Base-by-base conservation (phyloP, 108 stramenopile species). In the Conticribra guillardii region DNA sequence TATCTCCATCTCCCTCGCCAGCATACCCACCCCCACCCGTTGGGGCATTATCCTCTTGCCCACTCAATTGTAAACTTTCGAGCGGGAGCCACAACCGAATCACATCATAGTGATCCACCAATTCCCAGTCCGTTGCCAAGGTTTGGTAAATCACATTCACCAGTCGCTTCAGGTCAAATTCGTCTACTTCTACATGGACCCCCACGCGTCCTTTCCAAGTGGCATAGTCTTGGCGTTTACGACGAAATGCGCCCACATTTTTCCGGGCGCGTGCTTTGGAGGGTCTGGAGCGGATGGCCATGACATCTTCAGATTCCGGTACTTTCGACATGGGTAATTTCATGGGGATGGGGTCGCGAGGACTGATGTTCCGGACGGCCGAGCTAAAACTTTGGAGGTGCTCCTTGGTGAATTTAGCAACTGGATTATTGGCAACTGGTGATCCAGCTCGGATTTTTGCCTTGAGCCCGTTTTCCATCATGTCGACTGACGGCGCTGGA, bases 151-250 rank as follows among this genome's bases (percentile, higher is more conserved):
- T 74, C 22, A 61, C 61, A 34, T 78, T 65, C 18, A 73, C 62
- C 24, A 83, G 23, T 41, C 69, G 59, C 32, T 83, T 73, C 9
- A 83, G 57, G 26, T 83, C 73, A 54, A 83, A 47, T 15, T 80
- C 82, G 28, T 83, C 82, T 26, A 61, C 60, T 24, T 69, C 68
- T 15, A 83, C 73, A 31, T 79, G 78, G 22, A 83, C 78, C 1
- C 77, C 78, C 29, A 83, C 66, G 21, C 82, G 50, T 31, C 82
- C 82, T 31, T 58, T 73, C 82, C 82, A 83, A 0, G 72, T 69
- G 31, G 73, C 76, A 33, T 79, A 77, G 19, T 73, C 71, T 30
- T 74, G 71, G 17, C 71, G 29, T 37, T 69, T 74, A 7, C 79
- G 59, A 51, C 82, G 82, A 60, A 79, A 79, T 18, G 71, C 73